phyloP scores from a whole-genome alignment of 202 grass and related monocot genomes.

The Cymbopogon flexuosus region DNA sequence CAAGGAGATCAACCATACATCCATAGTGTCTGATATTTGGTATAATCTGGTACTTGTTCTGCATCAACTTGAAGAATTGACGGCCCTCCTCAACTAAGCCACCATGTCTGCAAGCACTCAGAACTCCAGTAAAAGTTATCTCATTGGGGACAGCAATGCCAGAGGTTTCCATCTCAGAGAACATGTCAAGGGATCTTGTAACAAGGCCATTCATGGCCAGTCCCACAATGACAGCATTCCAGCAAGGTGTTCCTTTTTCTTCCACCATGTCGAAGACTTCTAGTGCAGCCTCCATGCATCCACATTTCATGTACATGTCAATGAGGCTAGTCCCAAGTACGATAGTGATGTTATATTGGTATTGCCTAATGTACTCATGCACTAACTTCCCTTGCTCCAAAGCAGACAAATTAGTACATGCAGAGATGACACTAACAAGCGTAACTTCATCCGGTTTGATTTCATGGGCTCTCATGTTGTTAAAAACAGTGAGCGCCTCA shows the following conservation, averaged over 20 bases:
- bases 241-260: constrained; percentile 61
- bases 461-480: constrained; percentile 52
- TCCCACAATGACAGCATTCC: constrained; percentile 80
- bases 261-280: constrained; percentile 63
- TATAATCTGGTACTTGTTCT: constrained; percentile 53
- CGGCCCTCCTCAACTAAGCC: constrained; percentile 72
- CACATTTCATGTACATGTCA: constrained; percentile 98
- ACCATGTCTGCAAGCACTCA: constrained; percentile 76
- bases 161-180: constrained; percentile 63
- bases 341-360: constrained; percentile 40
- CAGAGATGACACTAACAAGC: constrained; percentile 71
- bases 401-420: constrained; percentile 59
- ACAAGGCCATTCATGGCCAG: constrained; percentile 76
- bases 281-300: constrained; percentile 55
- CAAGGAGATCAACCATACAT: constrained; percentile 93
- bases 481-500: constrained; percentile 57
- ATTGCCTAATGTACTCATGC: constrained; percentile 62
- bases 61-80: constrained; percentile 68
- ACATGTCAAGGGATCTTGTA: constrained; percentile 59
- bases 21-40: constrained; percentile 80
- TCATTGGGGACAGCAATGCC: constrained; percentile 55
- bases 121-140: constrained; percentile 82
- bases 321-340: constrained; percentile 72
- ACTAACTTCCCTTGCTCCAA: constrained; percentile 67
- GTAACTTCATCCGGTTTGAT: constrained; percentile 61